These are phyloP conservation scores for Chytridium lagenaria DNA, from an alignment of 371 early-diverging fungal species.

Conservation along the genomic window DNA sequence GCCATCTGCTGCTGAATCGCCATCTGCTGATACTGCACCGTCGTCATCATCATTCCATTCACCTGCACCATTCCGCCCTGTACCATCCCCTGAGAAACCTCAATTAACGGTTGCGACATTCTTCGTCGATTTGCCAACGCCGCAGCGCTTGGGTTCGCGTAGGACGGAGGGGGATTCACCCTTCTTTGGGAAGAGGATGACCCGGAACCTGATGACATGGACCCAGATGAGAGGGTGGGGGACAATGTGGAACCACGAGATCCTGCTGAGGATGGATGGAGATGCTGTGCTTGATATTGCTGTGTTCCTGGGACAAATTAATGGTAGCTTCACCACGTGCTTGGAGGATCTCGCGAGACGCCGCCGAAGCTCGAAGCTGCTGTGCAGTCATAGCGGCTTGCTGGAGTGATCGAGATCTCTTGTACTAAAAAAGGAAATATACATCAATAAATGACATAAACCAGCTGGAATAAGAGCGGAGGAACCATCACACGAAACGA, in stretches of 20 bases:
- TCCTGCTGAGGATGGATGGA: neutral
- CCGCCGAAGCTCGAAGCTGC: neutral
- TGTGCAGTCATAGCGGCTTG: neutral
- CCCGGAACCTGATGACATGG: neutral
- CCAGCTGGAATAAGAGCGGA: no score
- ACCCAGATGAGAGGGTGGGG: neutral
- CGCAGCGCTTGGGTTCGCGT: neutral
- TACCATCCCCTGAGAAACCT: neutral
- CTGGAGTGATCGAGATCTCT: neutral
- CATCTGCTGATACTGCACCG: no score
- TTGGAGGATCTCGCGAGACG: neutral
- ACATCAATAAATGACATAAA: neutral
- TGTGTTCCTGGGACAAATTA: neutral
- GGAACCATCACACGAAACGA: no score
- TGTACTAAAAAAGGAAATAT: neutral
- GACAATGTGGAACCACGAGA: neutral
- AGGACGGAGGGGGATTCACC: neutral
- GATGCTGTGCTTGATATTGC: neutral
- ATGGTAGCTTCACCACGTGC: neutral
- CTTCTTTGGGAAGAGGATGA: neutral
- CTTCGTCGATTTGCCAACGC: neutral
- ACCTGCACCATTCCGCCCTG: no score
- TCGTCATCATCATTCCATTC: no score
- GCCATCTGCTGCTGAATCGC: no score
- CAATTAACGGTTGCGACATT: neutral